Percentiles rank a stretch among this genome's conserved stretches.
phyloP scores from a whole-genome alignment of 2,329 filamentous ascomycete species.

The Dothidotthia symphoricarpi region DNA sequence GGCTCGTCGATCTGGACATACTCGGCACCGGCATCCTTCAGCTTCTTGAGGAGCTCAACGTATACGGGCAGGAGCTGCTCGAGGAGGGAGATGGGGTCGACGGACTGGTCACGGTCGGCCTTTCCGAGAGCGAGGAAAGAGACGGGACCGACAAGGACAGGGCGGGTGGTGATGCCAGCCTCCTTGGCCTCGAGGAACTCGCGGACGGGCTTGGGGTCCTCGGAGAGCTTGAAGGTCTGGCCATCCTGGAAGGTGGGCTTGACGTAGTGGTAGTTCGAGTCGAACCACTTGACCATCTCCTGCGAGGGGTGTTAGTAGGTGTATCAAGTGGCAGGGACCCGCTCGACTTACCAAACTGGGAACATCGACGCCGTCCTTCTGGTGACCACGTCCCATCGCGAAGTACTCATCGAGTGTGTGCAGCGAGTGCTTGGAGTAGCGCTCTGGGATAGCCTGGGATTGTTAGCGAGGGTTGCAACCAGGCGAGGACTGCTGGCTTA shows the following conservation, averaged over 20 bases:
- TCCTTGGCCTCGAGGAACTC: conserved; percentile 99
- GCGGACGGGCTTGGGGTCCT: conserved; percentile 86
- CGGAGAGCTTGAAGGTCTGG: conserved; percentile 88
- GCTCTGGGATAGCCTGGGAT: conserved; percentile 79
- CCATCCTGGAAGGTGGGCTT: conserved; percentile 97
- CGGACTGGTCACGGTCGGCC: conserved; percentile 91
- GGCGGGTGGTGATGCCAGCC: conserved; percentile 87
- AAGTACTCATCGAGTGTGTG: conserved; percentile 95
- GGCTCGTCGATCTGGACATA: conserved; percentile 98
- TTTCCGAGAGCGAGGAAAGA: conserved; percentile 98
- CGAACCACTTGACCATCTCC: conserved; percentile 99
- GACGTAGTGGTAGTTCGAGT: conserved; percentile 99
- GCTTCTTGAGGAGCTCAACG: conserved; percentile 84
- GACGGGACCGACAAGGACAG: conserved; percentile 91
- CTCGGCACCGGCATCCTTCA: conserved; percentile 95
- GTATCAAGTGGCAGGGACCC: background rate
- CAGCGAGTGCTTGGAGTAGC: conserved; percentile 88
- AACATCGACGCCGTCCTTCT: conserved; percentile 91
- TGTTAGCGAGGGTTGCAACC: conserved; percentile 12
- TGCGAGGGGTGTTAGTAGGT: conserved; percentile 34
- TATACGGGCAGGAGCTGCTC: conserved; percentile 94
- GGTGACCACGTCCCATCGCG: conserved; percentile 98
- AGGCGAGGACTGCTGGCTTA: conserved; percentile 51
- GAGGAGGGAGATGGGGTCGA: conserved; percentile 90
- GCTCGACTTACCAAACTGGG: conserved; percentile 63